Percentiles rank a stretch among this genome's conserved stretches.
phyloP scores from a whole-genome alignment of 140 eudicot genomes.

The Erigeron philadelphicus region DNA sequence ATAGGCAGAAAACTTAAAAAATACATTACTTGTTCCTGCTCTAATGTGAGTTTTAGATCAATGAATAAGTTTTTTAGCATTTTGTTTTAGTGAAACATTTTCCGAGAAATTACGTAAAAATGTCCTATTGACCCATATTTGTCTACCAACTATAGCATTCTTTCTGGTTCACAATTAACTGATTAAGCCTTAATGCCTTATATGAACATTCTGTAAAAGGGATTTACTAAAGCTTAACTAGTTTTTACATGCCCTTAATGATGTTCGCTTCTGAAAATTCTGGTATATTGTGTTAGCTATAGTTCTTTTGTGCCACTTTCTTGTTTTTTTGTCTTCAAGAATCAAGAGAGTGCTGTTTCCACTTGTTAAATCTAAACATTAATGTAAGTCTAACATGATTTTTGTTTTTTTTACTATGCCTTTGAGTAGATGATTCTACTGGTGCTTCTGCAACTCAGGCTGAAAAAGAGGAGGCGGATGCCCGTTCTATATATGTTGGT shows the following conservation, averaged over 20 bases:
- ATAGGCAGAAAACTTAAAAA: too few species aligned
- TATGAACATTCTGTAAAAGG: neutral
- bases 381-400: slow-evolving; percentile 11
- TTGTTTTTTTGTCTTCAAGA: neutral
- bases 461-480: slow-evolving; percentile 89
- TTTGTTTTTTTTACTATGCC: slow-evolving; percentile 21
- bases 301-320: neutral
- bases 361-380: slow-evolving; percentile 10
- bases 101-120: neutral
- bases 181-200: neutral
- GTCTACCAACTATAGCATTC: slow-evolving; percentile 5
- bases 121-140: neutral
- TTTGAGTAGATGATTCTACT: slow-evolving; percentile 51
- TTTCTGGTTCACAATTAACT: slow-evolving; percentile 3
- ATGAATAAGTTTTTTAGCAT: neutral
- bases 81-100: neutral
- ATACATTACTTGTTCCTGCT: too few species aligned
- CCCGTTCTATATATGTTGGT: slow-evolving; percentile 88
- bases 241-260: neutral
- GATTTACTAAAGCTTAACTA: neutral
- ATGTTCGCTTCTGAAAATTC: neutral
- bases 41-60: neutral
- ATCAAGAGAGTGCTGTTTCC: neutral
- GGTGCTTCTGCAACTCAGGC: slow-evolving; percentile 63
- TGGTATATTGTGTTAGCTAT: neutral